Percentiles rank a stretch among this genome's conserved stretches.
These are phyloP conservation scores for Penicillium lagena DNA, from an alignment of 495 filamentous ascomycete species.

Conservation along the genomic window DNA sequence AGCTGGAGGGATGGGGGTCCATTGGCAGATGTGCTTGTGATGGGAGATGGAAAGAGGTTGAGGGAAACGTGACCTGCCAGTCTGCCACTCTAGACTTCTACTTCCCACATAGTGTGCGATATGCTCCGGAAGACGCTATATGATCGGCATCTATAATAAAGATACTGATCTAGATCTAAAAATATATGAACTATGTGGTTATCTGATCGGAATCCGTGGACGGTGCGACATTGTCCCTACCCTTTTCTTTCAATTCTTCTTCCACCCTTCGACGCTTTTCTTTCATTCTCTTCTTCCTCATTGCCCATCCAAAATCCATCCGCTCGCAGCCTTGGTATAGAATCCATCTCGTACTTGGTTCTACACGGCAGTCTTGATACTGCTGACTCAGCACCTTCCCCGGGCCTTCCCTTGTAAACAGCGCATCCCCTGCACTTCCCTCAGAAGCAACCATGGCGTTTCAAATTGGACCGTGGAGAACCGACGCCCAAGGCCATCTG, in stretches of 20 bases:
- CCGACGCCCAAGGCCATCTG: conserved; percentile 32
- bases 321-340: not conserved
- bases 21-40: not conserved
- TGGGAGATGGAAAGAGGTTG: not conserved
- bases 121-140: no score
- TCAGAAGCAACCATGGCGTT: conserved; percentile 14
- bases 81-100: no score
- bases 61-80: not conserved
- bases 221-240: not conserved
- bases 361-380: conserved; percentile 17
- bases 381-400: conserved; percentile 17
- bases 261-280: not conserved
- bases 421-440: conserved; percentile 1
- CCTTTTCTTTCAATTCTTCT: not conserved
- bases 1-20: not conserved
- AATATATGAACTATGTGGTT: no score
- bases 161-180: no score
- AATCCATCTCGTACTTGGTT: conserved; percentile 10
- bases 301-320: not conserved
- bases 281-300: not conserved
- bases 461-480: conserved; percentile 38
- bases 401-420: conserved; percentile 2
- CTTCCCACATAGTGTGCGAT: no score
- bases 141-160: no score
- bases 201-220: not conserved